A percentile compares a stretch with the other conserved stretches of the same genome.
Conservation (phyloP, 495 filamentous ascomycete genomes). For the Astrothelium macrocarpum region DNA sequence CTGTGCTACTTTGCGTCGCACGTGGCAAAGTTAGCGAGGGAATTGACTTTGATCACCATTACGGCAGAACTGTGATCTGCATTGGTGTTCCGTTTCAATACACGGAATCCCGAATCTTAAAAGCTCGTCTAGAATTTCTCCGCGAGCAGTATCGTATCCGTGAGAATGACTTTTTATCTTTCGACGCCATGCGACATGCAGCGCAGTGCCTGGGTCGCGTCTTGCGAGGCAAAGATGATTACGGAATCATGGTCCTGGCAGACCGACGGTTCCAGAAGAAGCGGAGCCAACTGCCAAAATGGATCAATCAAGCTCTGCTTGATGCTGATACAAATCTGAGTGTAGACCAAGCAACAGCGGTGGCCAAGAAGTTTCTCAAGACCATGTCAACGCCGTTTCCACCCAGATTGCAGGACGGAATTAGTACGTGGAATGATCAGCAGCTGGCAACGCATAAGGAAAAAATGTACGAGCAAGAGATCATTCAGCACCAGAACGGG, state of each 20-base stretch:
- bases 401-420: conserved; percentile 72
- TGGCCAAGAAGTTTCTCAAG: conserved; percentile 78
- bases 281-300: conserved; percentile 82
- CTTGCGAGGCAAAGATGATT: conserved; percentile 93
- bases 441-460: conserved; percentile 71
- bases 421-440: conserved; percentile 78
- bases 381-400: conserved; percentile 87
- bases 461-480: conserved; percentile 58
- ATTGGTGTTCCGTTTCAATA: conserved; percentile 99
- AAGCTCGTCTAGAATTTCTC: conserved; percentile 90
- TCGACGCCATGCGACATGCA: conserved; percentile 97
- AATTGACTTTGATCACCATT: conserved; percentile 99
- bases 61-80: conserved; percentile 90
- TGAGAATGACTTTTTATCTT: conserved; percentile 96
- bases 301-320: conserved; percentile 84
- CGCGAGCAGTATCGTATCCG: conserved; percentile 94
- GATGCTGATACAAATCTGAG: conserved; percentile 80
- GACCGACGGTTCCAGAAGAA: conserved; percentile 88
- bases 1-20: conserved; percentile 85
- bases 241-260: conserved; percentile 96
- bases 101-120: conserved; percentile 93
- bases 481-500: conserved; percentile 31
- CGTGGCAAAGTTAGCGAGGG: conserved; percentile 96
- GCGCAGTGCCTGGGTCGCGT: conserved; percentile 96
- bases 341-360: conserved; percentile 89